Percentiles rank a stretch among this genome's conserved stretches.
Conservation (phyloP, 2,329 filamentous ascomycete species). For the Colletotrichum siamense region DNA sequence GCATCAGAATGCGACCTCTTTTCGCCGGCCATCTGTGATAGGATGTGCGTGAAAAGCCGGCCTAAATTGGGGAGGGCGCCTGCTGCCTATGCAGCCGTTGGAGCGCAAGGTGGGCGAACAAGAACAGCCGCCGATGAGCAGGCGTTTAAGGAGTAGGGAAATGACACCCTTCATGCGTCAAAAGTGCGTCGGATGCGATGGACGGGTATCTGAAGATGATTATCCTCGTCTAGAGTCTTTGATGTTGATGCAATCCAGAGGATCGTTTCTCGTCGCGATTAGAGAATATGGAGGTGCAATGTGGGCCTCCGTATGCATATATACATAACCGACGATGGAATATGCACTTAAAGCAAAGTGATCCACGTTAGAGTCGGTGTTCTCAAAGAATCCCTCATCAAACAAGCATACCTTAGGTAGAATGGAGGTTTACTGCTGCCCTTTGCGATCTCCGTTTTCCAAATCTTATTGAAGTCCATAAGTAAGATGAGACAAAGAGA, state of each 20-base stretch:
- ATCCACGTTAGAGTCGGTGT: neutral
- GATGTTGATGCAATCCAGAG: neutral
- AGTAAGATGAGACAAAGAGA: neutral
- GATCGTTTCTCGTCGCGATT: neutral
- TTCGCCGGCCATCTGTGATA: neutral
- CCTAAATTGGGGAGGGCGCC: too few relatives aligned
- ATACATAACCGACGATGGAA: rapidly evolving
- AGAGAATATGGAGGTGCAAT: neutral
- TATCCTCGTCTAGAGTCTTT: neutral
- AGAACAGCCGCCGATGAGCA: neutral
- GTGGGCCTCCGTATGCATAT: neutral
- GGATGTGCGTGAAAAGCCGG: neutral
- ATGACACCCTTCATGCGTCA: neutral
- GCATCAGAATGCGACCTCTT: slow-evolving; percentile 3
- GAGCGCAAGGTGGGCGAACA: neutral
- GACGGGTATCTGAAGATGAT: neutral
- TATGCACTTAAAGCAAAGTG: neutral
- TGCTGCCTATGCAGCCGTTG: neutral
- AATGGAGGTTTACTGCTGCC: neutral
- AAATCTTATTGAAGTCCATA: neutral
- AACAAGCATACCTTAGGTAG: neutral
- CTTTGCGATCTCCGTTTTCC: neutral
- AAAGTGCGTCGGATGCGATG: neutral
- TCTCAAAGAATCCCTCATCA: neutral
- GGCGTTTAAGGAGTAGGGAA: neutral